Evolutionary conservation across 768 basidiomycete genomes (phyloP).

Genomic region (Vararia minispora): DNA sequence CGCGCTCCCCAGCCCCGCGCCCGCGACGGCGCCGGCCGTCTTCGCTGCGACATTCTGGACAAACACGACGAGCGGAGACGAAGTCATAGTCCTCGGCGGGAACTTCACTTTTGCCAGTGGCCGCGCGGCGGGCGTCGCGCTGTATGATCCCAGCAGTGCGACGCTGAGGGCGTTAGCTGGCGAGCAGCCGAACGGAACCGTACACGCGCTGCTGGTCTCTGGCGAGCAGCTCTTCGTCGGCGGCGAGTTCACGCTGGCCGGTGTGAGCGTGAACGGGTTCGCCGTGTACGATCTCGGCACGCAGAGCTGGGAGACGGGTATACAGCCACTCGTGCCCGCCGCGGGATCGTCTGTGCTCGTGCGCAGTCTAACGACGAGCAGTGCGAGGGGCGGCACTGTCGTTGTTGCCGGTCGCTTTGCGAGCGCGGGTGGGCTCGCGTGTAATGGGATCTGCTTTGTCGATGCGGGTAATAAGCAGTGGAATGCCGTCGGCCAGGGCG

Average conservation of each 20-base stretch:
- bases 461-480: conserved; percentile 64
- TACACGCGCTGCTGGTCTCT: conserved; percentile 65
- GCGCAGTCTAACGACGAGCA: conserved; percentile 55
- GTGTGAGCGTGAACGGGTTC: conserved; percentile 52
- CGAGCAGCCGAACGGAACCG: conserved; percentile 58
- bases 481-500: conserved; percentile 67
- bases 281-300: conserved; percentile 67
- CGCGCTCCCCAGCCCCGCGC: conserved; percentile 42
- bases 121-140: conserved; percentile 41
- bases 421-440: conserved; percentile 62
- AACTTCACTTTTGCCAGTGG: conserved; percentile 63
- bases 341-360: conserved; percentile 50
- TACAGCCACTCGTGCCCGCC: conserved; percentile 49
- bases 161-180: conserved; percentile 47
- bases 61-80: conserved; percentile 54
- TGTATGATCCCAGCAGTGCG: conserved; percentile 52
- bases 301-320: conserved; percentile 48
- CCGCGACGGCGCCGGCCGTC: conserved; percentile 66
- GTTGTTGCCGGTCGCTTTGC: conserved; percentile 86
- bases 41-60: conserved; percentile 86
- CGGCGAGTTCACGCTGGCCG: conserved; percentile 64
- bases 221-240: conserved; percentile 69
- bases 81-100: conserved; percentile 77
- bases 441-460: conserved; percentile 71
- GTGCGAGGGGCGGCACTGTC: conserved; percentile 47